Percentiles rank a stretch among this genome's conserved stretches.
phyloP scores from a whole-genome alignment of 1,139 yeast species.

The Lodderomyces margitis region DNA sequence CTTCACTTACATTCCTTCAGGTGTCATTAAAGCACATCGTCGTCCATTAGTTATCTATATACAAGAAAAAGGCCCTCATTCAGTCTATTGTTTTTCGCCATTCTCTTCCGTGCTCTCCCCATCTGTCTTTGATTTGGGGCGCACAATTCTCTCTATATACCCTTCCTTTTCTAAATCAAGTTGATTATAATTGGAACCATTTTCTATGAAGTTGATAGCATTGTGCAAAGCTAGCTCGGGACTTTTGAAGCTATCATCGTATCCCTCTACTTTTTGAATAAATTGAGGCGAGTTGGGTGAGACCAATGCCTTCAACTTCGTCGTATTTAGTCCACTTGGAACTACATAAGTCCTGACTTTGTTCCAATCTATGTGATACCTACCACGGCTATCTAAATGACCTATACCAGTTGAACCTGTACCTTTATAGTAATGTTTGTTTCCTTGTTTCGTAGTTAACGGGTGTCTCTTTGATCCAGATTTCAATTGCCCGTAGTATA shows the following conservation, averaged over 20 bases:
- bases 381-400: conserved; percentile 67
- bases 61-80: background rate
- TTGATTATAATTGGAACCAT: conserved; percentile 54
- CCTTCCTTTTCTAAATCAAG: conserved; percentile 37
- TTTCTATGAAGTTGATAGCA: conserved; percentile 69
- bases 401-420: conserved; percentile 96
- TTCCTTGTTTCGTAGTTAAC: conserved; percentile 89
- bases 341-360: conserved; percentile 90
- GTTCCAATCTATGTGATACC: conserved; percentile 74
- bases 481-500: conserved; percentile 77
- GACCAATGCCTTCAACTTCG: conserved; percentile 70
- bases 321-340: conserved; percentile 52
- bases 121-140: conserved; percentile 20
- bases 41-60: background rate
- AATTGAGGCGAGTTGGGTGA: conserved; percentile 67
- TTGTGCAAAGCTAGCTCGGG: conserved; percentile 72
- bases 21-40: background rate
- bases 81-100: background rate
- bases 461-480: conserved; percentile 84
- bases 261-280: conserved; percentile 68
- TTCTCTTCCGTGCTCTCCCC: conserved; percentile 6
- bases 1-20: too few relatives aligned
- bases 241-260: conserved; percentile 67
- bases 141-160: conserved; percentile 46
- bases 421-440: conserved; percentile 92